Evolutionary conservation across 169 alveolate genomes (phyloP).

Genomic region (Babesia ovata): DNA sequence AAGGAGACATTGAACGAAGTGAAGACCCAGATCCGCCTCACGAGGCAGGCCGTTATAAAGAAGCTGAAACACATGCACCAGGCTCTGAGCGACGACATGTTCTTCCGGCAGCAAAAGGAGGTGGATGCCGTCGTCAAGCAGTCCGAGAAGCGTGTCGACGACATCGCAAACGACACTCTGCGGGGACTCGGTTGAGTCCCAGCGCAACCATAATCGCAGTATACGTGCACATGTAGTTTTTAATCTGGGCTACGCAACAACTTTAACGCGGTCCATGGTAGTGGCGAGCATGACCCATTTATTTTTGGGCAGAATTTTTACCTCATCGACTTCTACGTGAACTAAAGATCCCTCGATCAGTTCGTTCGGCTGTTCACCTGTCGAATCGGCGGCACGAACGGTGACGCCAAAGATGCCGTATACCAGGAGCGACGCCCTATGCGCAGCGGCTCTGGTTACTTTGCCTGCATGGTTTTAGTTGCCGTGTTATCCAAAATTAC

Average conservation of each 20-base stretch:
- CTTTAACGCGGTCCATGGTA: conserved; percentile 24
- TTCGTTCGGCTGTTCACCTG: background rate
- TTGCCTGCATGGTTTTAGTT: conserved; percentile 30
- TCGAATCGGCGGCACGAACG: conserved; percentile 24
- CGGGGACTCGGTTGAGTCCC: conserved; percentile 5
- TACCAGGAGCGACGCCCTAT: conserved; percentile 56
- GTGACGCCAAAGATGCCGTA: conserved; percentile 63
- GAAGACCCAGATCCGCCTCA: conserved; percentile 19
- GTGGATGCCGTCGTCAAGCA: conserved; percentile 16
- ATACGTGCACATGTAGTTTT: background rate
- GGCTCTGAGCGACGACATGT: conserved; percentile 67
- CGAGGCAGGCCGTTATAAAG: conserved; percentile 48
- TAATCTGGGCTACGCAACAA: background rate
- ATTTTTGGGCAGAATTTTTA: conserved; percentile 44
- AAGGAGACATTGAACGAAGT: conserved; percentile 16
- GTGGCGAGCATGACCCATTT: conserved; percentile 60
- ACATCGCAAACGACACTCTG: conserved; percentile 23
- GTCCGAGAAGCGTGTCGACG: conserved; percentile 7
- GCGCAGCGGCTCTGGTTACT: conserved; percentile 20
- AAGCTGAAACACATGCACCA: conserved; percentile 42
- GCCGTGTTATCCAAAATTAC: background rate
- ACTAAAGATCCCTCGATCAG: conserved; percentile 22
- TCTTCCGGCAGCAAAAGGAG: conserved; percentile 46
- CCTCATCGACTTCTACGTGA: conserved; percentile 35
- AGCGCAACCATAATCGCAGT: background rate